Percentiles rank a stretch among this genome's conserved stretches.
These are phyloP conservation scores for Verruconis gallopava DNA, from an alignment of 2,329 filamentous ascomycete genomes.

Conservation along the genomic window DNA sequence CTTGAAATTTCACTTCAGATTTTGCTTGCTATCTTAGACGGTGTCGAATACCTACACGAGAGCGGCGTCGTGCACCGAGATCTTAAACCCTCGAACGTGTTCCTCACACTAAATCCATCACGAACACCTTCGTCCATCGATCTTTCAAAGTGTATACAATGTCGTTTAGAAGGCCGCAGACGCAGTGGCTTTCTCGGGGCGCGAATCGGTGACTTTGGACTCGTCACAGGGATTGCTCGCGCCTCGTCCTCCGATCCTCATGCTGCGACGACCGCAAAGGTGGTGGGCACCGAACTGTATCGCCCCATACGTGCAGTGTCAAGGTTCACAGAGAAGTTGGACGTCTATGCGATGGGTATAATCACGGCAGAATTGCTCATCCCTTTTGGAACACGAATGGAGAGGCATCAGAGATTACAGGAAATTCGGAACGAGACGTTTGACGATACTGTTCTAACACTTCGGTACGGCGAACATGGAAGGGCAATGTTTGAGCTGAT, in stretches of 20 bases:
- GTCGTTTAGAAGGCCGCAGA: conserved; percentile 19
- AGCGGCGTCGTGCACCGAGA: conserved; percentile 52
- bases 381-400: conserved; percentile 29
- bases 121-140: conserved; percentile 25
- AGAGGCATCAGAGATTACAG: conserved; percentile 1
- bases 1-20: conserved; percentile 42
- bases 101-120: conserved; percentile 33
- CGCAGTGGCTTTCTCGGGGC: conserved; percentile 37
- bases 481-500: background rate
- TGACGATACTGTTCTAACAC: background rate
- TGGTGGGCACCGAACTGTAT: conserved; percentile 51
- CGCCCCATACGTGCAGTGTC: conserved; percentile 31
- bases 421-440: conserved; percentile 1
- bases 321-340: conserved; percentile 38
- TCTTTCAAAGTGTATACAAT: conserved; percentile 33
- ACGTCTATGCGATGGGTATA: conserved; percentile 49
- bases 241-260: conserved; percentile 11
- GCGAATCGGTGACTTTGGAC: conserved; percentile 55
- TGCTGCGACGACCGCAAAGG: conserved; percentile 18
- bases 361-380: conserved; percentile 50
- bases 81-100: conserved; percentile 56
- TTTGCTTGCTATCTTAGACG: conserved; percentile 46
- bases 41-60: conserved; percentile 51
- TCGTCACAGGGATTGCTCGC: conserved; percentile 43
- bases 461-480: background rate